A percentile compares a stretch with the other conserved stretches of the same genome.
phyloP scores from a whole-genome alignment of 495 filamentous ascomycete genomes.

The Penicillium ucsense region DNA sequence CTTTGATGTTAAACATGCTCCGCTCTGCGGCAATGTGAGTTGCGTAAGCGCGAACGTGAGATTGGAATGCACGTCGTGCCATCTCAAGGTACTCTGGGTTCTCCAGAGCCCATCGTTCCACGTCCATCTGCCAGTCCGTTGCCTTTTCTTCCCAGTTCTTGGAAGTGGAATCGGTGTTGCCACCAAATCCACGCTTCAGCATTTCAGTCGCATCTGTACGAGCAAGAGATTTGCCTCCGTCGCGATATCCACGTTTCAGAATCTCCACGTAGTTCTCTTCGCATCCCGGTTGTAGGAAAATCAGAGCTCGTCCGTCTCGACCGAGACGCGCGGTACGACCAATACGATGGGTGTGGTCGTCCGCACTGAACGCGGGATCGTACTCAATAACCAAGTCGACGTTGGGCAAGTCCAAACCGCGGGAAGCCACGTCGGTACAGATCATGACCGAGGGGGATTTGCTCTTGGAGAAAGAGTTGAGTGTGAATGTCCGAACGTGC shows the following conservation, averaged over 20 bases:
- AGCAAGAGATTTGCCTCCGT: slow-evolving; percentile 42
- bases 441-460: slow-evolving; percentile 65
- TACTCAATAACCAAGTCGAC: slow-evolving; percentile 92
- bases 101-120: slow-evolving; percentile 61
- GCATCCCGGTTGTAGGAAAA: slow-evolving; percentile 81
- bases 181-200: slow-evolving; percentile 50
- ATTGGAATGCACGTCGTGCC: slow-evolving; percentile 75
- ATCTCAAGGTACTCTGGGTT: slow-evolving; percentile 54
- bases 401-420: slow-evolving; percentile 87
- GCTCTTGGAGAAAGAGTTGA: slow-evolving; percentile 61
- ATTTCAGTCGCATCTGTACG: slow-evolving; percentile 50
- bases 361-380: slow-evolving; percentile 81
- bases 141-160: slow-evolving; percentile 59
- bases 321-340: slow-evolving; percentile 92
- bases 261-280: slow-evolving; percentile 85
- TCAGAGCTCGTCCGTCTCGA: slow-evolving; percentile 71
- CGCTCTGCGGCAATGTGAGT: slow-evolving; percentile 83
- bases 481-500: slow-evolving; percentile 71
- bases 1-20: slow-evolving; percentile 75
- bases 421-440: slow-evolving; percentile 90
- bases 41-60: slow-evolving; percentile 87
- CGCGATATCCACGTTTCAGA: slow-evolving; percentile 49
- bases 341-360: slow-evolving; percentile 89
- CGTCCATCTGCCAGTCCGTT: slow-evolving; percentile 66
- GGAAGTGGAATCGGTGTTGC: slow-evolving; percentile 26